Evolutionary conservation across 208 protist genomes (phyloP).

Genomic region (Leishmania tropica): DNA sequence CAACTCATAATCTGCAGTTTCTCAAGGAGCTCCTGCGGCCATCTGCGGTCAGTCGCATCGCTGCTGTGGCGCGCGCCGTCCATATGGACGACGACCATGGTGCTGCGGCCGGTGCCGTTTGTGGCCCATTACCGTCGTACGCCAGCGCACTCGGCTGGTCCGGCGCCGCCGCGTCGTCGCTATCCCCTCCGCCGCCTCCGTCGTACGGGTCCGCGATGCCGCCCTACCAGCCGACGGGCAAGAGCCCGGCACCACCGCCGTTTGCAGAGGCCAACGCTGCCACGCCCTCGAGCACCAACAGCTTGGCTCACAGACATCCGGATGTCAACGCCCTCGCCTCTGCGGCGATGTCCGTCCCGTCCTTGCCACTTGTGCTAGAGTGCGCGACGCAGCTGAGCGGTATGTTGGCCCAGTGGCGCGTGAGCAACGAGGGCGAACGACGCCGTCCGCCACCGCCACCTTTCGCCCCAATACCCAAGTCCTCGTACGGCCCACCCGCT

Average conservation of each 20-base stretch:
- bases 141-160: background rate
- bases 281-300: background rate
- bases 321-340: background rate
- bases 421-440: conserved; percentile 7
- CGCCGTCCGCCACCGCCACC: background rate
- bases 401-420: conserved; percentile 29
- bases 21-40: conserved; percentile 29
- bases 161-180: conserved; percentile 1
- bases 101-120: background rate
- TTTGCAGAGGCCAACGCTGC: background rate
- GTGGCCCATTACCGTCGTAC: background rate
- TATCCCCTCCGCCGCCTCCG: conserved; percentile 10
- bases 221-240: background rate
- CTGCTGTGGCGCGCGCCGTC: conserved; percentile 10
- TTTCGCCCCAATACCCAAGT: background rate
- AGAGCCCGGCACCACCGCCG: background rate
- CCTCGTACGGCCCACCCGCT: background rate
- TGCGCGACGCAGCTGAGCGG: conserved; percentile 26
- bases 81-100: conserved; percentile 5
- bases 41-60: conserved; percentile 18
- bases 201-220: conserved; percentile 1
- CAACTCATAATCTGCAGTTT: conserved; percentile 8
- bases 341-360: conserved; percentile 10
- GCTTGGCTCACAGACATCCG: background rate
- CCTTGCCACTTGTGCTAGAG: conserved; percentile 30